Conservation (phyloP, 2,329 filamentous ascomycete genomes). For the Plectosphaerella sp. region DNA sequence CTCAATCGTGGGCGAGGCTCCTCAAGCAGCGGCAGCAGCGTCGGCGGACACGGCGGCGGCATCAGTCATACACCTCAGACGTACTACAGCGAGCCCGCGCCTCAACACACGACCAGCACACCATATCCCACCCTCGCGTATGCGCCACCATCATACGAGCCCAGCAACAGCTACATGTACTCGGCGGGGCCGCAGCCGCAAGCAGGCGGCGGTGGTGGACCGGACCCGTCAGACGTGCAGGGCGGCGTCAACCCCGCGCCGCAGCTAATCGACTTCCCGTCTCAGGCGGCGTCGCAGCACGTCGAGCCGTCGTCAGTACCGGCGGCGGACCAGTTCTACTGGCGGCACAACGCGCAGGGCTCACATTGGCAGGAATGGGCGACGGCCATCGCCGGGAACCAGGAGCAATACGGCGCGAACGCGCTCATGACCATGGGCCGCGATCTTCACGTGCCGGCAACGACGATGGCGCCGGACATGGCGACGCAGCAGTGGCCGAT, state of each 20-base stretch:
- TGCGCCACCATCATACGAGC: constrained; percentile 7
- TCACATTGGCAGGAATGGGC: constrained; percentile 54
- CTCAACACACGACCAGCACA: constrained; percentile 17
- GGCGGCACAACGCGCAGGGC: constrained; percentile 19
- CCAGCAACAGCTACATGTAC: constrained; percentile 9
- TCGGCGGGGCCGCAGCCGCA: constrained; percentile 4
- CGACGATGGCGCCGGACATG: constrained; percentile 1
- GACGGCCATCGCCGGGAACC: constrained; percentile 42
- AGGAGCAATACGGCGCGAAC: constrained; percentile 45
- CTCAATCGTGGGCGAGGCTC: not conserved
- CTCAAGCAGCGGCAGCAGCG: not conserved
- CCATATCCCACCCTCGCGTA: constrained; percentile 26
- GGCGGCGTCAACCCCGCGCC: constrained; percentile 25
- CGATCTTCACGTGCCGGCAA: constrained; percentile 3
- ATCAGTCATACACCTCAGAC: constrained; percentile 16
- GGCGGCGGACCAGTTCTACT: constrained; percentile 22
- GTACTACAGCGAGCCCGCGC: constrained; percentile 20
- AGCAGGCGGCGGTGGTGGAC: not conserved
- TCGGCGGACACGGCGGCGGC: not conserved
- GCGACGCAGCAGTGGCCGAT: constrained; percentile 1
- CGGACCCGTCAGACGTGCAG: not conserved
- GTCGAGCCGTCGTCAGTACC: constrained; percentile 7
- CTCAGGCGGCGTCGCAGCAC: constrained; percentile 25
- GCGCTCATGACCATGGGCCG: constrained; percentile 42
- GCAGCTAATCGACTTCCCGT: constrained; percentile 30